Conservation (phyloP, 2,329 filamentous ascomycete species). For the Rhexocercosporidium sp. region DNA sequence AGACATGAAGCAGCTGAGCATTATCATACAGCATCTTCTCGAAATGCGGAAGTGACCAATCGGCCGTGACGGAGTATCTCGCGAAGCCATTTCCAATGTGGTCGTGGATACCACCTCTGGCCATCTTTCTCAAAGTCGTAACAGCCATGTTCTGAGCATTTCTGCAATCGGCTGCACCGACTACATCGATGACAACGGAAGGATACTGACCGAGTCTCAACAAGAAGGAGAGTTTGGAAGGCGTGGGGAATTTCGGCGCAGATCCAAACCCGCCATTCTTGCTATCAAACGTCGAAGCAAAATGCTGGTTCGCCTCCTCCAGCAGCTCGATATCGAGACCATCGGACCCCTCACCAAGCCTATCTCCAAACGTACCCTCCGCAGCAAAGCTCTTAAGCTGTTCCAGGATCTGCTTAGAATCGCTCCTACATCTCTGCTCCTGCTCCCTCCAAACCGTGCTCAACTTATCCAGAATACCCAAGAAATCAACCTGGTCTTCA, state of each 20-base stretch:
- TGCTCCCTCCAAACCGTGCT: slow-evolving; percentile 79
- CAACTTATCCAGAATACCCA: slow-evolving; percentile 83
- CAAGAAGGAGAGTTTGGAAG: slow-evolving; percentile 83
- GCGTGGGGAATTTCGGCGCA: slow-evolving; percentile 89
- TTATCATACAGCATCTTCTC: slow-evolving; percentile 98
- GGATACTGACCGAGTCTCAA: slow-evolving; percentile 76
- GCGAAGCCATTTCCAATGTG: slow-evolving; percentile 80
- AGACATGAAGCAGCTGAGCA: slow-evolving; percentile 80
- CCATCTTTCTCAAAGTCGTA: slow-evolving; percentile 80
- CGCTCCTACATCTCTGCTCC: slow-evolving; percentile 79
- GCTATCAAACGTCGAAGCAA: slow-evolving; percentile 79
- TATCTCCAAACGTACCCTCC: slow-evolving; percentile 72
- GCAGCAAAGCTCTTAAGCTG: slow-evolving; percentile 88
- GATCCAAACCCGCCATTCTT: slow-evolving; percentile 79
- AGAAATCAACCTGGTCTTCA: slow-evolving; percentile 74
- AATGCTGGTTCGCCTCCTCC: slow-evolving; percentile 86
- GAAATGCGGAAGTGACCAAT: slow-evolving; percentile 95
- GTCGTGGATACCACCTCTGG: slow-evolving; percentile 72
- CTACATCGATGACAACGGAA: slow-evolving; percentile 77
- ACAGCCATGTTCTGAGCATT: slow-evolving; percentile 80
- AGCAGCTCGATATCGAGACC: slow-evolving; percentile 87
- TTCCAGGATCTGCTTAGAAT: slow-evolving; percentile 79
- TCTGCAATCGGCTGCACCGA: slow-evolving; percentile 79
- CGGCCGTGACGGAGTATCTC: slow-evolving; percentile 85
- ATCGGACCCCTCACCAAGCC: slow-evolving; percentile 56